Percentiles rank a stretch among this genome's conserved stretches.
Conservation (phyloP, 2,329 filamentous ascomycete genomes). For the Massarina eburnea region DNA sequence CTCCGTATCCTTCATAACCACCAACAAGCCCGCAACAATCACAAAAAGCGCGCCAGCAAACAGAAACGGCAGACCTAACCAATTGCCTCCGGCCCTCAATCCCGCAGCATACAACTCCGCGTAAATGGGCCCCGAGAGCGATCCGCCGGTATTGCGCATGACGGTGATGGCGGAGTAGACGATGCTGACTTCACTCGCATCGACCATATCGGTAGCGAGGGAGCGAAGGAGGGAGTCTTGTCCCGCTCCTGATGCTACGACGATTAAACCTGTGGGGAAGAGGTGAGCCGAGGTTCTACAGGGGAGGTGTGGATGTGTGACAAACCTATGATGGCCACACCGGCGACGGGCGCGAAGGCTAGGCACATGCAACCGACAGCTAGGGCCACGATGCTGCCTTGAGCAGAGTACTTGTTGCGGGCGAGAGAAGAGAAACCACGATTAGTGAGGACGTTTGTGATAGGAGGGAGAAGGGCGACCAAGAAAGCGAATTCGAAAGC, state of each 20-base stretch:
- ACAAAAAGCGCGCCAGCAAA: slow-evolving; percentile 12
- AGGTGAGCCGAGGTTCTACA: neutral
- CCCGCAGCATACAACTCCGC: slow-evolving; percentile 17
- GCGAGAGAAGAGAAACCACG: slow-evolving; percentile 1
- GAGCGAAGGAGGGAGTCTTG: slow-evolving; percentile 22
- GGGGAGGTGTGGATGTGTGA: neutral
- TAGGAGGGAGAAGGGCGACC: slow-evolving; percentile 9
- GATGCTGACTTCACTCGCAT: slow-evolving; percentile 11
- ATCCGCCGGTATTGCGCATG: slow-evolving; percentile 19
- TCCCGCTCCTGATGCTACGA: slow-evolving; percentile 17
- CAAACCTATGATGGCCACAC: slow-evolving; percentile 13
- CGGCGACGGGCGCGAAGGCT: slow-evolving; percentile 13
- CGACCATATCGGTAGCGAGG: slow-evolving; percentile 20
- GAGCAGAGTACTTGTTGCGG: slow-evolving; percentile 13
- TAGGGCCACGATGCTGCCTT: slow-evolving; percentile 11
- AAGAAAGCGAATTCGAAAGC: slow-evolving; percentile 16
- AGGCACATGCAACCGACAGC: slow-evolving; percentile 13
- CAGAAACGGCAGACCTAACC: slow-evolving; percentile 15
- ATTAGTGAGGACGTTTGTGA: slow-evolving; percentile 10
- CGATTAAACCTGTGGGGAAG: slow-evolving; percentile 9
- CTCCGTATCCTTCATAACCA: neutral
- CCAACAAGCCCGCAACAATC: slow-evolving; percentile 4
- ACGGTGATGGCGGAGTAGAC: slow-evolving; percentile 24
- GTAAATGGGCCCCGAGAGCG: slow-evolving; percentile 20
- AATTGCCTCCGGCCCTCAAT: slow-evolving; percentile 3